Evolutionary conservation across 257 asterid genomes (phyloP), one percentile per base, ranked within the genome.

Genomic region (Salvia miltiorrhiza): DNA sequence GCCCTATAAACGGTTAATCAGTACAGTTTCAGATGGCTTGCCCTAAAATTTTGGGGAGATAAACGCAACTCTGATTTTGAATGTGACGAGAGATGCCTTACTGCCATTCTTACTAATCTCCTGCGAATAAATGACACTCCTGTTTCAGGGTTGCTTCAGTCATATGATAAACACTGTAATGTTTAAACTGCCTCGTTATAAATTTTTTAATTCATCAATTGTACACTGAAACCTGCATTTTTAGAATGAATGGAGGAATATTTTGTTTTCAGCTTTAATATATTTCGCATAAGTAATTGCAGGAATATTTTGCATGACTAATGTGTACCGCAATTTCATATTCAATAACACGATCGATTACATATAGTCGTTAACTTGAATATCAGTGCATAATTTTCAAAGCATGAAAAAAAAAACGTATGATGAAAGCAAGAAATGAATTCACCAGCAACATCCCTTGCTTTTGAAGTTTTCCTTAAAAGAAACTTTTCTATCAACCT

Each of bases 391-490:
- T 63, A n/a, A 43, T 76, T 54, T 50, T 75, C 23, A 63, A 49
- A 32, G n/a, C 7, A 33, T 16, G 59, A 9, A 37, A 37, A 1
- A 63, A 21, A 28, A 2, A 70, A 73, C 79, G 62, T 78, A 44
- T 23, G 35, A 2, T 74, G 35, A 20, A 78, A 78, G 79, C 67
- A 74, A 74, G 53, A 65, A 37, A 70, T 33, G 33, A 70, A 50
- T 65, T 69, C 74, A 78, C 76, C 83, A 78, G 79, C 82, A 56
- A 59, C 68, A 16, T 78, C 50, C 71, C 83, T 74, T 79, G 40
- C 23, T 79, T 13, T 79, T 66, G 52, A 78, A 78, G 83, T 44
- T 70, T 70, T 59, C 32, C 54, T 23, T 11, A 1, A 14, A 63
- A 24, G 5, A 47, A 23, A 67, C 76, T 63, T 30, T 10, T n/a